phyloP scores from a whole-genome alignment of 352 stramenopile genomes.

The Peronospora belbahrii region DNA sequence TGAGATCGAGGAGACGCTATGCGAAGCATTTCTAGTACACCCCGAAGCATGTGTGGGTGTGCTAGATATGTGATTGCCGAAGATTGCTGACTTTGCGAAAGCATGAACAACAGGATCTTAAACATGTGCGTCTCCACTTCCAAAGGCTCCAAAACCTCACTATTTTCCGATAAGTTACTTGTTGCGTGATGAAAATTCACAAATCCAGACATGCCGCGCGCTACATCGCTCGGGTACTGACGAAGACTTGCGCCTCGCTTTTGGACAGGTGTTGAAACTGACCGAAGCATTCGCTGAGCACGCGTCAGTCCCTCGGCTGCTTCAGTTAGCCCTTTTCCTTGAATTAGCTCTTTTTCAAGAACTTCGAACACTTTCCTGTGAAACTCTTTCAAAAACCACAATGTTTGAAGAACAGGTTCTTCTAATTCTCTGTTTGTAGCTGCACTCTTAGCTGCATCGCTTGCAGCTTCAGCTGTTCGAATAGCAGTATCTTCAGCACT shows the following conservation, averaged over 20 bases:
- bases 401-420: slow-evolving; percentile 63
- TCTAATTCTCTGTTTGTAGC: slow-evolving; percentile 65
- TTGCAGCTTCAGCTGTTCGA: slow-evolving; percentile 64
- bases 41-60: slow-evolving; percentile 54
- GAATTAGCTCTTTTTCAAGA: slow-evolving; percentile 72
- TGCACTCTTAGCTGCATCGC: slow-evolving; percentile 69
- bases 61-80: slow-evolving; percentile 51
- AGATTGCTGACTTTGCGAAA: slow-evolving; percentile 66
- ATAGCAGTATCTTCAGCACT: slow-evolving; percentile 47
- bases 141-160: slow-evolving; percentile 56
- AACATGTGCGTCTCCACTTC: slow-evolving; percentile 77
- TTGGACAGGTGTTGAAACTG: slow-evolving; percentile 68
- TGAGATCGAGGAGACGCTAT: slow-evolving; percentile 71
- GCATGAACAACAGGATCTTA: slow-evolving; percentile 63
- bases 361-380: slow-evolving; percentile 83
- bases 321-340: slow-evolving; percentile 60
- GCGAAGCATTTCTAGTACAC: slow-evolving; percentile 69
- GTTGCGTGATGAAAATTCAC: slow-evolving; percentile 25
- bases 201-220: slow-evolving; percentile 34
- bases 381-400: slow-evolving; percentile 86
- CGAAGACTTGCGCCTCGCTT: slow-evolving; percentile 42
- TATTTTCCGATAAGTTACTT: slow-evolving; percentile 28
- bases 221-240: slow-evolving; percentile 36
- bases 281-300: slow-evolving; percentile 77
- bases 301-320: slow-evolving; percentile 67